A percentile compares a stretch with the other conserved stretches of the same genome.
Evolutionary conservation across 2,329 filamentous ascomycete species (phyloP).

Genomic region (Aschersonia sp.): DNA sequence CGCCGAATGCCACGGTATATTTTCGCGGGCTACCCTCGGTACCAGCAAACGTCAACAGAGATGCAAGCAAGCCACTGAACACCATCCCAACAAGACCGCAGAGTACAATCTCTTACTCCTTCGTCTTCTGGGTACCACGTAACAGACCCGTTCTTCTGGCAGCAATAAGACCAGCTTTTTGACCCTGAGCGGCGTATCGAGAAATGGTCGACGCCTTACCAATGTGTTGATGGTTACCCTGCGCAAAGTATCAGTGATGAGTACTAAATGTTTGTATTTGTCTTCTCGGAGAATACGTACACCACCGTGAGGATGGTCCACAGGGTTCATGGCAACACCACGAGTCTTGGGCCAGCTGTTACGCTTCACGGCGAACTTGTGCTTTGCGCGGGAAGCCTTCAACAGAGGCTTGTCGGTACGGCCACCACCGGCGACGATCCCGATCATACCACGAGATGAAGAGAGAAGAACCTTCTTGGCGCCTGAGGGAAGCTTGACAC

Average conservation of each 20-base stretch:
- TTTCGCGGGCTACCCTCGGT: not conserved
- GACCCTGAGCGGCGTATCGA: conserved; percentile 91
- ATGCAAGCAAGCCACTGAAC: conserved; percentile 49
- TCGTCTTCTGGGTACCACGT: conserved; percentile 99
- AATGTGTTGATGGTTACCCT: conserved; percentile 99
- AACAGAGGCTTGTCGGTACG: conserved; percentile 99
- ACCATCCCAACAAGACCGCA: conserved; percentile 48
- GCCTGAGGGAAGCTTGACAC: conserved; percentile 96
- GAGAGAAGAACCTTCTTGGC: conserved; percentile 98
- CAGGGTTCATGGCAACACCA: conserved; percentile 99
- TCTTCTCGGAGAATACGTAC: conserved; percentile 28
- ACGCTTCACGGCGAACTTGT: conserved; percentile 99
- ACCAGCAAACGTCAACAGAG: conserved; percentile 11
- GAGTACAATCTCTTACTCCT: conserved; percentile 60
- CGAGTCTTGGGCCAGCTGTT: conserved; percentile 99
- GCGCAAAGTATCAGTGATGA: conserved; percentile 9
- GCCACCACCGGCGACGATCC: conserved; percentile 97
- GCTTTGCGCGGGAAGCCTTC: conserved; percentile 99
- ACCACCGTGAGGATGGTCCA: conserved; percentile 97
- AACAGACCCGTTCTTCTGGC: conserved; percentile 99
- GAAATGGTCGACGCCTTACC: conserved; percentile 99
- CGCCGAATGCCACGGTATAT: not conserved
- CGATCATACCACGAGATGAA: conserved; percentile 92
- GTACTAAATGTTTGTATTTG: not conserved
- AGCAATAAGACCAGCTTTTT: conserved; percentile 99